Evolutionary conservation across 73 alveolate species (phyloP), one percentile per base, ranked within the genome.

Genomic region (Tetrahymena thermophila): DNA sequence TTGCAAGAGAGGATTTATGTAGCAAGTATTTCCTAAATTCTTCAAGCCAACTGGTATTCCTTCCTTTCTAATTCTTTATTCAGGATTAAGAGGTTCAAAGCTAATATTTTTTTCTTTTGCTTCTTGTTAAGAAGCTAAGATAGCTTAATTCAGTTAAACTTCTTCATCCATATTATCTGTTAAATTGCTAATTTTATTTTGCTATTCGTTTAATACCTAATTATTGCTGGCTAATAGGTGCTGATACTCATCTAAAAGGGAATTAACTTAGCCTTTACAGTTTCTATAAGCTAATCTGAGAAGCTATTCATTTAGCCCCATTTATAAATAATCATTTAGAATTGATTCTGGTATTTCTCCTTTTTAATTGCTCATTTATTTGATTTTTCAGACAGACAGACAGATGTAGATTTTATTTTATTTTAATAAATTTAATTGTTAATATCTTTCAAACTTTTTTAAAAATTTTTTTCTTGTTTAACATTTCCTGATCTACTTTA

Each of bases 11-110:
- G 99, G 96, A 93, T 98, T 98, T 83, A 98, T 96, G 95, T 97
- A 98, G 96, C 99, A 98, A 3, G 99, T 98, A 58, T 98, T 98
- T 21, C 99, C 99, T 28, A 97, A 95, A 93, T 98, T 98, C 94
- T 97, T 97, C 31, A 98, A 85, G n/a, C 99, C 99, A 23, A 97
- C 98, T 58, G 98, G 98, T 4, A 93, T 94, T 10, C 96, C 96
- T 43, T 95, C 97, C n/a, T 35, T 83, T 96, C 98, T 96, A 37
- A 44, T 93, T 84, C 98, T 85, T 94, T 97, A 57, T 43, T 96
- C 98, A 13, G 98, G 98, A 43, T 94, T 85, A 55, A 98, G 56
- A 28, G 97, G 97, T 85, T 98, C 98, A 35, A 95, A 95, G 89
- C 89, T 71, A 71, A 71, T 71, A n/a, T 71, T 71, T 31, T 71